Percentiles rank a stretch among this genome's conserved stretches.
Conservation (phyloP, 1,284 basidiomycete genomes). For the Marasmius sp. region DNA sequence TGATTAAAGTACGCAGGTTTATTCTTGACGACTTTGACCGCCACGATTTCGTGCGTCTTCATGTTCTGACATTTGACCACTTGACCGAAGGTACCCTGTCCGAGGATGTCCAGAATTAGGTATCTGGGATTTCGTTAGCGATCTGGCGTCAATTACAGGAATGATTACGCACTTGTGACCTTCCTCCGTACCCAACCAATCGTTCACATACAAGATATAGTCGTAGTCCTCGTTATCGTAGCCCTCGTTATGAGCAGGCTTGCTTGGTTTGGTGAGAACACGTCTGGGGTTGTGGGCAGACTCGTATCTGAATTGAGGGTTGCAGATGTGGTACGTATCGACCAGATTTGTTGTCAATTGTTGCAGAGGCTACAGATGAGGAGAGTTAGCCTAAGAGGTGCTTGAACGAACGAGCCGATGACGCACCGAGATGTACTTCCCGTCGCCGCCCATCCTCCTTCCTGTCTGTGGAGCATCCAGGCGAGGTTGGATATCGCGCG, state of each 20-base stretch:
- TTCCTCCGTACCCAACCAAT: conserved; percentile 89
- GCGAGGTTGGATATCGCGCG: conserved; percentile 69
- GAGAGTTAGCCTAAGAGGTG: conserved; percentile 15
- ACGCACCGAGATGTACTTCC: conserved; percentile 64
- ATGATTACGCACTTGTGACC: conserved; percentile 76
- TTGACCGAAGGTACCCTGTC: conserved; percentile 98
- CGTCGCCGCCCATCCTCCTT: conserved; percentile 66
- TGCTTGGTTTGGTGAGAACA: conserved; percentile 94
- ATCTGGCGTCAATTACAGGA: conserved; percentile 8
- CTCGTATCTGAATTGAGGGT: conserved; percentile 91
- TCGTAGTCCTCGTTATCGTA: conserved; percentile 97
- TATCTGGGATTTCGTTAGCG: conserved; percentile 59
- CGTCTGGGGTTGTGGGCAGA: conserved; percentile 89
- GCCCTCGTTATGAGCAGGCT: conserved; percentile 90
- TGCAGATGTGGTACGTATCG: conserved; percentile 91
- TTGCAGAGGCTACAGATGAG: conserved; percentile 66
- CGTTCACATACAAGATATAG: conserved; percentile 97
- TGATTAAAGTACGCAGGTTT: conserved; percentile 99
- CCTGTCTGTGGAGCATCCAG: conserved; percentile 57
- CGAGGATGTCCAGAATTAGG: conserved; percentile 95
- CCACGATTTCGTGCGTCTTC: conserved; percentile 97
- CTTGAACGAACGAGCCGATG: conserved; percentile 10
- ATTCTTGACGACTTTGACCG: conserved; percentile 99
- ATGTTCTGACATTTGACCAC: conserved; percentile 99
- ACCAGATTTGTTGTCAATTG: conserved; percentile 85